A percentile compares a stretch with the other conserved stretches of the same genome.
Conservation (phyloP, 768 basidiomycete genomes). For the Boletales sp. region DNA sequence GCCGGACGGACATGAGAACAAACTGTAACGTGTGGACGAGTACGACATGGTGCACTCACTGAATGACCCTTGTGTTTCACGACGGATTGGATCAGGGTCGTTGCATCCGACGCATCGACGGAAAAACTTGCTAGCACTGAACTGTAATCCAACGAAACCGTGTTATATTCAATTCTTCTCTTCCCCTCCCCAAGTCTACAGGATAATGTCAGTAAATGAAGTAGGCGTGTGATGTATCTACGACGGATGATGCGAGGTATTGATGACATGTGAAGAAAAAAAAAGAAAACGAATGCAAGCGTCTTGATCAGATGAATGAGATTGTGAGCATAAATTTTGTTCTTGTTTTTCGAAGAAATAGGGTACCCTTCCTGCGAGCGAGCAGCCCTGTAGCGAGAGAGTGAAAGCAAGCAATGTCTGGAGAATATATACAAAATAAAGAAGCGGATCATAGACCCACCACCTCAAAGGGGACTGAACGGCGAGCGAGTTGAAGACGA, state of each 20-base stretch:
- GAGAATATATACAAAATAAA: slow-evolving; percentile 23
- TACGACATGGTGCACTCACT: too few species aligned
- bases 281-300: background rate
- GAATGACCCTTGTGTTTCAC: too few species aligned
- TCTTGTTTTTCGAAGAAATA: background rate
- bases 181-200: slow-evolving; percentile 18
- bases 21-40: too few species aligned
- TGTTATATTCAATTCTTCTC: slow-evolving; percentile 15
- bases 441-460: too few species aligned
- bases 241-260: slow-evolving; percentile 7
- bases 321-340: slow-evolving; percentile 1
- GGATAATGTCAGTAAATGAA: slow-evolving; percentile 20
- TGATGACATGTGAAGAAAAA: slow-evolving; percentile 6
- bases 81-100: too few species aligned
- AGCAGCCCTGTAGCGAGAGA: slow-evolving; percentile 3
- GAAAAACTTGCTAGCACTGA: too few species aligned
- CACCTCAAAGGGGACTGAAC: slow-evolving; percentile 1
- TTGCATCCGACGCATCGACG: too few species aligned
- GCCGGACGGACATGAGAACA: too few species aligned
- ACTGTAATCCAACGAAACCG: background rate
- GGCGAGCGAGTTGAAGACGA: slow-evolving; percentile 6
- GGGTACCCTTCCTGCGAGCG: slow-evolving; percentile 5
- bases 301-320: background rate
- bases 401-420: background rate
- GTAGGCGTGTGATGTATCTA: slow-evolving; percentile 20